Percentiles rank a stretch among this genome's conserved stretches.
These are phyloP conservation scores for Delitschia confertaspora DNA, from an alignment of 495 filamentous ascomycete genomes.

Conservation along the genomic window DNA sequence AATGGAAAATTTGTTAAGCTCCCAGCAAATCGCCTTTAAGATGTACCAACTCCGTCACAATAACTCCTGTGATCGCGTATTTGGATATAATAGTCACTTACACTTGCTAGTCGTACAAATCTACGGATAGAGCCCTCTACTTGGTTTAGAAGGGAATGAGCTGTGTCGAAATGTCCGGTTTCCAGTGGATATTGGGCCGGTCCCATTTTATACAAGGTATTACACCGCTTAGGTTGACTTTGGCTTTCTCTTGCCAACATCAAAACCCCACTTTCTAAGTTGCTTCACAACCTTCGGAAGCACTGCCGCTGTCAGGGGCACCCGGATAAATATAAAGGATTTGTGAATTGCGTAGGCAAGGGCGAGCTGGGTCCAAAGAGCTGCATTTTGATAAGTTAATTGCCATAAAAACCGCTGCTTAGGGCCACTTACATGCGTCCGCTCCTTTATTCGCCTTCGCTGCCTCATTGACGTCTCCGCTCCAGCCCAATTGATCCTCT, in stretches of 20 bases:
- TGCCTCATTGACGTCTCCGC: constrained; percentile 30
- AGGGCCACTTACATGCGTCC: constrained; percentile 42
- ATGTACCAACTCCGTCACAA: too few relatives aligned
- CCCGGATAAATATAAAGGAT: constrained; percentile 88
- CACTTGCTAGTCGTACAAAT: too few relatives aligned
- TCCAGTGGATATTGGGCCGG: too few relatives aligned
- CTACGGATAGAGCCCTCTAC: too few relatives aligned
- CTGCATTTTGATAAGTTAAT: constrained; percentile 34
- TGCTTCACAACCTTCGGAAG: constrained; percentile 82
- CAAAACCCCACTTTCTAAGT: constrained; percentile 74
- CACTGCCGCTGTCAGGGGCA: constrained; percentile 80
- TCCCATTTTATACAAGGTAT: too few relatives aligned
- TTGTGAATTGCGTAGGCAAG: constrained; percentile 98
- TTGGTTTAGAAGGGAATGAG: too few relatives aligned
- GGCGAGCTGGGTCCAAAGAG: constrained; percentile 79
- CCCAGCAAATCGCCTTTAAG: too few relatives aligned
- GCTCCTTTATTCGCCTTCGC: constrained; percentile 35
- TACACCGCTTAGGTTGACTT: too few relatives aligned
- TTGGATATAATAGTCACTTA: too few relatives aligned
- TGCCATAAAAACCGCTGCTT: constrained; percentile 2
- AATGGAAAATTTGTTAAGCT: too few relatives aligned
- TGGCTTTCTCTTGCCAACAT: constrained; percentile 56
- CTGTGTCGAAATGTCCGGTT: too few relatives aligned
- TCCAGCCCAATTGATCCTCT: constrained; percentile 14
- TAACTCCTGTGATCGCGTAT: too few relatives aligned